Evolutionary conservation across 352 stramenopile genomes (phyloP).

Genomic region (Thalassiosira livingstoniorum): DNA sequence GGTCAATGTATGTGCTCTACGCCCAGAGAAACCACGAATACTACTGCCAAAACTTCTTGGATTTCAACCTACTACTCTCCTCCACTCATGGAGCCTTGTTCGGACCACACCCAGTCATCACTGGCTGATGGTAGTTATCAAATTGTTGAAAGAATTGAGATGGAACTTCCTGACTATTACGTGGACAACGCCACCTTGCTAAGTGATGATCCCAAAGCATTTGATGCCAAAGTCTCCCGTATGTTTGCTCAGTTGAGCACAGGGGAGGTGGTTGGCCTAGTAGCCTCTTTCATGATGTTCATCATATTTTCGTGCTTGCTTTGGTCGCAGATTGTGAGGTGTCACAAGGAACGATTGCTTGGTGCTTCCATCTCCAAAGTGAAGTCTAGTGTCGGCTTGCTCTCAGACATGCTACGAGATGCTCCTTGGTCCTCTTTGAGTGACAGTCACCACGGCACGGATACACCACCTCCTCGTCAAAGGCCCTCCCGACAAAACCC

Average conservation of each 20-base stretch:
- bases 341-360: conserved; percentile 38
- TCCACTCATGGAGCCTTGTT: conserved; percentile 42
- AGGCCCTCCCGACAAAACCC: conserved; percentile 25
- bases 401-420: conserved; percentile 34
- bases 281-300: conserved; percentile 54
- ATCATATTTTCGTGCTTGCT: conserved; percentile 44
- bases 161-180: conserved; percentile 64
- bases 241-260: conserved; percentile 57
- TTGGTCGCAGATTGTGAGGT: conserved; percentile 35
- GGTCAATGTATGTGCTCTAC: conserved; percentile 72
- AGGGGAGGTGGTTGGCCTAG: conserved; percentile 53
- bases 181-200: conserved; percentile 53
- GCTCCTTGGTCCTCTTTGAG: conserved; percentile 23
- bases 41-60: conserved; percentile 24
- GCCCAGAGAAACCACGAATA: background rate
- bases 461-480: conserved; percentile 1
- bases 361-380: conserved; percentile 39
- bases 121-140: conserved; percentile 15
- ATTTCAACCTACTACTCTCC: conserved; percentile 35
- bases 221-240: conserved; percentile 57
- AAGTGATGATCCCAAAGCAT: conserved; percentile 43
- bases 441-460: conserved; percentile 8
- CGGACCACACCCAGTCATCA: background rate
- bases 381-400: conserved; percentile 34
- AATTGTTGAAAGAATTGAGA: conserved; percentile 52